Percentiles rank a stretch among this genome's conserved stretches.
These are phyloP conservation scores for Chlorella sp. DNA, from an alignment of 139 green algal genomes.

Conservation along the genomic window DNA sequence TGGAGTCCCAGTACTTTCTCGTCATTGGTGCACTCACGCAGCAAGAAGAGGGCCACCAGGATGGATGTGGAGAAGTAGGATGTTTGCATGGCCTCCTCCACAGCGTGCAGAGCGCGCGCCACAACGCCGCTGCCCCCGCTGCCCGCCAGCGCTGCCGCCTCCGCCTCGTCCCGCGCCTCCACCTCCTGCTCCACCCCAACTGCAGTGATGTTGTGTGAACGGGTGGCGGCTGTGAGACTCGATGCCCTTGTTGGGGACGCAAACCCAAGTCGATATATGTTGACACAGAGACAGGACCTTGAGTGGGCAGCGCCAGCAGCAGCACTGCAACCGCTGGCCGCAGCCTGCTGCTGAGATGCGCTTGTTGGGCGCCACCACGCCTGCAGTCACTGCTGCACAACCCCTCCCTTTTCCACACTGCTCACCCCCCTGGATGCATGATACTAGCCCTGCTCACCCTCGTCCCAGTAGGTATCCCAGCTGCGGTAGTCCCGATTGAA, in stretches of 20 bases:
- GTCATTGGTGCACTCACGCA: constrained; percentile 36
- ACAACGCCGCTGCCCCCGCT: background rate
- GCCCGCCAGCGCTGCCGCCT: background rate
- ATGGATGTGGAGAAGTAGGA: constrained; percentile 17
- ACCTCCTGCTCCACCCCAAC: constrained; percentile 6
- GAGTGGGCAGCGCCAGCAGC: no score
- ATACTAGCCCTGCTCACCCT: background rate
- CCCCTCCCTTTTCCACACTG: no score
- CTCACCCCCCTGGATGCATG: no score
- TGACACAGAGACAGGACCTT: no score
- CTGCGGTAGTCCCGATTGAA: constrained; percentile 39
- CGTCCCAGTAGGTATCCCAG: constrained; percentile 38
- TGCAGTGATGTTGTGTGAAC: background rate
- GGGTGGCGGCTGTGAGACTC: no score
- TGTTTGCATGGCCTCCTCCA: constrained; percentile 1
- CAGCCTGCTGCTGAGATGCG: no score
- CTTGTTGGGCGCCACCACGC: no score
- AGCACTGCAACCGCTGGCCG: no score
- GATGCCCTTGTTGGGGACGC: no score
- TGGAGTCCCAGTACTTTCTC: no score
- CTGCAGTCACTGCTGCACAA: no score
- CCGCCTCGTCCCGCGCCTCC: background rate
- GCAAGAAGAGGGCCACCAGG: constrained; percentile 14
- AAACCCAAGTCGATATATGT: no score
- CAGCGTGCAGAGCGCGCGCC: background rate